Base-by-base conservation (phyloP, 106 monocot species). In the Triglochin maritima region DNA sequence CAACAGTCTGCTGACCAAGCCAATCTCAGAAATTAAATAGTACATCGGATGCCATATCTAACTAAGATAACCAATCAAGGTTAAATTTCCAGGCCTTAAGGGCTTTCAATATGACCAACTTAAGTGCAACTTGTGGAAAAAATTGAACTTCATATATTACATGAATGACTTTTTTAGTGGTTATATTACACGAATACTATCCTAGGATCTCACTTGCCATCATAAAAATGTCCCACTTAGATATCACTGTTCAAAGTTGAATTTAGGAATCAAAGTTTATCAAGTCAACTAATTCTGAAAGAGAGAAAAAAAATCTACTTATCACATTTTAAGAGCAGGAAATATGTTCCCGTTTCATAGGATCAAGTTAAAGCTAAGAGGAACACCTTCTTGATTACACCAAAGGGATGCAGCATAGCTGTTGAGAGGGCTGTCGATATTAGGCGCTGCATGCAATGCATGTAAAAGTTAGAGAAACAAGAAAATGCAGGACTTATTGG, bases 381-480 rank as follows among this genome's bases (percentile, higher is more conserved):
- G 41, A 11, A 5, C 29, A 88, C 88, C 84, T 88, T 84, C 84
- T 81, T 84, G 79, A 69, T 88, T 84, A 74, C 64, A 78, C 88
- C 88, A 88, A 13, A 88, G 17, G 17, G 79, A 63, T 11, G 88
- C 88, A 66, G 88, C 88, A 80, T 79, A 79, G 72, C 68, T 82
- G 63, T 88, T 84, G 54, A 88, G 79, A 72, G 88, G 88, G 56
- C 84, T 88, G n/a, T 88, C 88, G 57, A 64, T 77, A 69, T 88
- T 88, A 17, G 88, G 88, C 60, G 81, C 88, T 88, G 81, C 45
- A 13, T 51, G 11, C 71, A 70, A 68, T 14, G 52, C 68, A n/a
- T 7, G n/a, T 8, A 64, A 64, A 6, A 44, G 16, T 13, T 8
- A 56, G 4, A 62, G 4, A 4, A n/a, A 65, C 44, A 58, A 57